phyloP scores from a whole-genome alignment of 345 rosid genomes.

The Adansonia digitata region DNA sequence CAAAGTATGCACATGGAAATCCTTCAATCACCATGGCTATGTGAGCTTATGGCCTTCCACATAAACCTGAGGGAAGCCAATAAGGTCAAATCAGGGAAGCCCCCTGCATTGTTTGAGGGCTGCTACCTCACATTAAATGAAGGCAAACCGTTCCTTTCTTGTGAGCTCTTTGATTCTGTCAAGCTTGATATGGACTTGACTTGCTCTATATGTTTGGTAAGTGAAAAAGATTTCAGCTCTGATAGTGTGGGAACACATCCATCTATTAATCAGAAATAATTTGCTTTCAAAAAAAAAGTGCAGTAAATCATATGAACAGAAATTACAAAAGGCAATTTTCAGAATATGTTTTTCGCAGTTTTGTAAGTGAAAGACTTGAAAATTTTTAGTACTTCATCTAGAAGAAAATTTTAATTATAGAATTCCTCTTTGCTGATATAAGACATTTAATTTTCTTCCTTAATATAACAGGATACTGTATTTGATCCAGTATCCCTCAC shows the following conservation, averaged over 20 bases:
- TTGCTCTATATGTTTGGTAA: slow-evolving; percentile 95
- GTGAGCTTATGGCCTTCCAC: slow-evolving; percentile 92
- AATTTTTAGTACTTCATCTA: not conserved
- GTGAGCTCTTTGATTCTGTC: slow-evolving; percentile 69
- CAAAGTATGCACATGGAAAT: slow-evolving; percentile 85
- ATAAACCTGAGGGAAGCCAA: slow-evolving; percentile 66
- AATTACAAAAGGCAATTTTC: not conserved
- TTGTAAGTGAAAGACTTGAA: not conserved
- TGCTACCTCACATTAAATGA: slow-evolving; percentile 57
- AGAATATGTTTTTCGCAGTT: not conserved
- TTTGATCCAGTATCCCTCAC: slow-evolving; percentile 84
- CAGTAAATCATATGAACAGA: too few species aligned
- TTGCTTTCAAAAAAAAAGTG: not conserved
- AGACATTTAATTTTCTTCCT: slow-evolving; percentile 1
- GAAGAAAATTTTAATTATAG: not conserved
- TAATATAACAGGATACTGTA: slow-evolving; percentile 64
- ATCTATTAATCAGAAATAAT: not conserved
- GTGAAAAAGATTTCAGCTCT: slow-evolving; percentile 13
- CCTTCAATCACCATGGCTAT: slow-evolving; percentile 94
- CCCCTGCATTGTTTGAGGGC: slow-evolving; percentile 57
- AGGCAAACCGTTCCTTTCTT: slow-evolving; percentile 69
- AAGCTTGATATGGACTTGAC: slow-evolving; percentile 85
- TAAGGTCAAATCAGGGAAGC: slow-evolving; percentile 35
- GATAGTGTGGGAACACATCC: not conserved
- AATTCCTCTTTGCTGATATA: not conserved